Evolutionary conservation across 192 early-diverging fungal genomes (phyloP).

Genomic region (Podochytrium sp.): DNA sequence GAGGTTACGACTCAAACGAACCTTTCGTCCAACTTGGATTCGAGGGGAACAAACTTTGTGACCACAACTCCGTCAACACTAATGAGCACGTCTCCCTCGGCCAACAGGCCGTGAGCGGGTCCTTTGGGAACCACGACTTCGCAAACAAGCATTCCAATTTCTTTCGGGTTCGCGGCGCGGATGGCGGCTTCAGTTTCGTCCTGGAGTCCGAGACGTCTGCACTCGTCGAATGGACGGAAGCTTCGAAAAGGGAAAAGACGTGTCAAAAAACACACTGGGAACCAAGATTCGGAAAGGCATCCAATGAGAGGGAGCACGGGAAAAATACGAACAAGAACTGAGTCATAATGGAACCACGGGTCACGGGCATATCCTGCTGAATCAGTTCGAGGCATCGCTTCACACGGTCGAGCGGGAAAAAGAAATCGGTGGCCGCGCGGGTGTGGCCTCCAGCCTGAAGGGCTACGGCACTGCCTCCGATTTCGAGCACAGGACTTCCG

Average conservation of each 20-base stretch:
- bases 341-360: slow-evolving; percentile 74
- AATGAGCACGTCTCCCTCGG: slow-evolving; percentile 79
- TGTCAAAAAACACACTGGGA: neutral
- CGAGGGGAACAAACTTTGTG: slow-evolving; percentile 84
- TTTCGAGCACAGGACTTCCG: slow-evolving; percentile 80
- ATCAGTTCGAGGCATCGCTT: slow-evolving; percentile 42
- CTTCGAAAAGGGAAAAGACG: slow-evolving; percentile 11
- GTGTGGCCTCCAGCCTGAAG: slow-evolving; percentile 78
- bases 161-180: slow-evolving; percentile 59
- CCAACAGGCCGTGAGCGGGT: slow-evolving; percentile 65
- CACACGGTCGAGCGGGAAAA: slow-evolving; percentile 77
- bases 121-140: slow-evolving; percentile 77
- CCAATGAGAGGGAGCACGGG: neutral
- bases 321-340: slow-evolving; percentile 60
- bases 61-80: slow-evolving; percentile 70
- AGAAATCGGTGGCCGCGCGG: slow-evolving; percentile 82
- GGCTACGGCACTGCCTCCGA: slow-evolving; percentile 80
- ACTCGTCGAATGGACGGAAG: slow-evolving; percentile 78
- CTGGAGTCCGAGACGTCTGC: slow-evolving; percentile 68
- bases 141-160: slow-evolving; percentile 80
- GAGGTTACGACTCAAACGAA: neutral
- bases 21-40: slow-evolving; percentile 70
- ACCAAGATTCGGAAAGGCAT: neutral
- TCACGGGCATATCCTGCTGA: slow-evolving; percentile 35
- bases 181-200: slow-evolving; percentile 66